phyloP scores from a whole-genome alignment of 768 basidiomycete species.

The Kwoniella europaea region DNA sequence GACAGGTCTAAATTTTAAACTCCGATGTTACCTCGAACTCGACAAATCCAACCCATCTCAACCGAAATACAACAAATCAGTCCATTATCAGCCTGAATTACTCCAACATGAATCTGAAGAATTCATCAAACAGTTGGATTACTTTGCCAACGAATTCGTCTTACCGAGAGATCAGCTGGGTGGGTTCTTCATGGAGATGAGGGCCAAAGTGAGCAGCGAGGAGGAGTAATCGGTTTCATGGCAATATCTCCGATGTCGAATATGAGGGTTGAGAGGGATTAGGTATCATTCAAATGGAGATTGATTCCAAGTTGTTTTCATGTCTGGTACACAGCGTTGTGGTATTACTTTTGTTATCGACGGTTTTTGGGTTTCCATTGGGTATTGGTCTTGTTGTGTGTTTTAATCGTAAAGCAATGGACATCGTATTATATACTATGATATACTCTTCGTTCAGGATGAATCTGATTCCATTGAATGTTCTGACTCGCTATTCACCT shows the following conservation, averaged over 20 bases:
- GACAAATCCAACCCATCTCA: constrained; percentile 25
- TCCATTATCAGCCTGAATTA: constrained; percentile 48
- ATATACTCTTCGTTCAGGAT: background rate
- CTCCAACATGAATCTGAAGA: constrained; percentile 49
- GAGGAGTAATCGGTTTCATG: constrained; percentile 4
- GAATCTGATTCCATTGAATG: background rate
- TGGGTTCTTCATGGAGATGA: constrained; percentile 41
- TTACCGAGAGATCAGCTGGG: constrained; percentile 41
- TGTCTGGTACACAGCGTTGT: too few relatives aligned
- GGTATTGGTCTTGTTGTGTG: background rate
- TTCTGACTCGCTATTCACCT: too few relatives aligned
- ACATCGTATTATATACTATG: background rate
- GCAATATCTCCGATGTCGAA: background rate
- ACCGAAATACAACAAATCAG: constrained; percentile 22
- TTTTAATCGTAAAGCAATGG: background rate
- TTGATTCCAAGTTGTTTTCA: too few relatives aligned
- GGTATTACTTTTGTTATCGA: too few relatives aligned
- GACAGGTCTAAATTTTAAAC: constrained; percentile 53
- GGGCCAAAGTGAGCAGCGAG: constrained; percentile 35
- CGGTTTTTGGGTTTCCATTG: background rate
- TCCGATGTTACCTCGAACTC: constrained; percentile 45
- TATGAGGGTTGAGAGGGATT: background rate
- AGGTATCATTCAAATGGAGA: too few relatives aligned
- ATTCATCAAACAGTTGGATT: constrained; percentile 41
- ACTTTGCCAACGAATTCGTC: constrained; percentile 42